Conservation (phyloP, 768 basidiomycete species). For the Cystobasidium tubakii region DNA sequence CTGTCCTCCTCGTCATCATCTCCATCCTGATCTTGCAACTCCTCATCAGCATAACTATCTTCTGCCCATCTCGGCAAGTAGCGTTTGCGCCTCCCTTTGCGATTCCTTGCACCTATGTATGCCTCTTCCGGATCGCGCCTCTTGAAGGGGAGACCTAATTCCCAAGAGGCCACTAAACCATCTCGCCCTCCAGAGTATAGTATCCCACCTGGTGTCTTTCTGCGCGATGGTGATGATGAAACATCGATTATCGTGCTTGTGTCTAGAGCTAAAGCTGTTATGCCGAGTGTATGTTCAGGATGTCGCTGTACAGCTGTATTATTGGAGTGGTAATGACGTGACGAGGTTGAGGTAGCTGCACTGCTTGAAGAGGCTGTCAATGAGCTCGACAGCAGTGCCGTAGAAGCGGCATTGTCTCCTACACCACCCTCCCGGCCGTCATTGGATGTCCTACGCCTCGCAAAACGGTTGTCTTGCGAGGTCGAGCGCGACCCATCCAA, state of each 20-base stretch:
- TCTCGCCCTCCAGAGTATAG: conserved; percentile 45
- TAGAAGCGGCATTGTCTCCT: not conserved
- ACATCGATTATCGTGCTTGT: conserved; percentile 38
- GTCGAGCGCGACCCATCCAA: not conserved
- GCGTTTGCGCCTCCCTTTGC: not conserved
- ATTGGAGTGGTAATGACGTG: conserved; percentile 10
- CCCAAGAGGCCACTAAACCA: conserved; percentile 45
- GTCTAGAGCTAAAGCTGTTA: conserved; percentile 45
- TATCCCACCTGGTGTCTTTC: conserved; percentile 38
- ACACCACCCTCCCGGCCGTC: not conserved
- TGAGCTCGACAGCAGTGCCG: not conserved
- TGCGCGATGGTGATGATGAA: conserved; percentile 14
- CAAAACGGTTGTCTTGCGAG: not conserved
- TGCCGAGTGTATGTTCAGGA: conserved; percentile 41
- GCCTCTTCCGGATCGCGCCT: conserved; percentile 30
- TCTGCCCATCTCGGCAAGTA: conserved; percentile 22
- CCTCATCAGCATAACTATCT: conserved; percentile 36
- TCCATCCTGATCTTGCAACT: conserved; percentile 53
- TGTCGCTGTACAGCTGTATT: conserved; percentile 13
- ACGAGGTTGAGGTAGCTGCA: not conserved
- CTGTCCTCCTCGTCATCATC: conserved; percentile 64
- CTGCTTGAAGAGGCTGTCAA: not conserved
- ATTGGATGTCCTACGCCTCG: not conserved
- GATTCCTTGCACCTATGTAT: not conserved
- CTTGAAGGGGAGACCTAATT: conserved; percentile 42